These are phyloP conservation scores for Botrytis pseudocinerea DNA, from an alignment of 2,329 filamentous ascomycete genomes.

Conservation along the genomic window DNA sequence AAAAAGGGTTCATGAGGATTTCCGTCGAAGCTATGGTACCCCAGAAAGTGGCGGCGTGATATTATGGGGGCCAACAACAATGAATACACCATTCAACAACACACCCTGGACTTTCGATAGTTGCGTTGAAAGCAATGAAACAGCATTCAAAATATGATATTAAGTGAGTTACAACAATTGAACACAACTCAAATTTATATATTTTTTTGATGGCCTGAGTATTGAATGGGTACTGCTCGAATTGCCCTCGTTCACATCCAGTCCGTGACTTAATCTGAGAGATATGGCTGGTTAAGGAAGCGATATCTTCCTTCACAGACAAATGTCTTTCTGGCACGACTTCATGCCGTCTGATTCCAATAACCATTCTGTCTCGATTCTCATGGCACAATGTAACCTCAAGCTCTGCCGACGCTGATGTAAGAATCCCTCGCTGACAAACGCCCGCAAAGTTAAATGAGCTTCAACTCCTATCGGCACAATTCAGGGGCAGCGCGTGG, in stretches of 20 bases:
- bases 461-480: background rate
- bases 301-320: background rate
- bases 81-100: background rate
- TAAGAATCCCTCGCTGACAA: constrained; percentile 10
- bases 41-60: background rate
- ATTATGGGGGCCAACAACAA: background rate
- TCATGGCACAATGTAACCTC: background rate
- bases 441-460: background rate
- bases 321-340: background rate
- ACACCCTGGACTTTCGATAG: background rate
- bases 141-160: background rate
- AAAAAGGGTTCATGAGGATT: background rate
- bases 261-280: background rate
- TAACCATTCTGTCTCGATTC: background rate
- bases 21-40: background rate
- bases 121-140: background rate
- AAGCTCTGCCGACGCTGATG: background rate
- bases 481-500: background rate
- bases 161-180: background rate
- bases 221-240: background rate
- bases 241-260: background rate
- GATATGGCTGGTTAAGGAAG: too few species aligned
- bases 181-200: background rate
- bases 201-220: background rate
- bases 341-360: constrained; percentile 9